These are phyloP conservation scores for Raphanus raphanistrum DNA, from an alignment of 345 rosid species.

Conservation along the genomic window DNA sequence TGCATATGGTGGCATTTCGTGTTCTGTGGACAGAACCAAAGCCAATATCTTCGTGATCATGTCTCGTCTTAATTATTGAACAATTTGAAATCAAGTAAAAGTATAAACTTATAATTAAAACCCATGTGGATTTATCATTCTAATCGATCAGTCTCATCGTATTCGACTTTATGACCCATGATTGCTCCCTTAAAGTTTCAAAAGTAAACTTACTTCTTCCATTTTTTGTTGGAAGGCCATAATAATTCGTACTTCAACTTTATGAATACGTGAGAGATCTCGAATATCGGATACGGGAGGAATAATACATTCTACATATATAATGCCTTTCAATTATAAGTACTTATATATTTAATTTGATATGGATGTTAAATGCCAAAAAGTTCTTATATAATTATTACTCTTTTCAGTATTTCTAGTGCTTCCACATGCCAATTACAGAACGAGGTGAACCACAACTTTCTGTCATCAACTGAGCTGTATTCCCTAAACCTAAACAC, in stretches of 20 bases:
- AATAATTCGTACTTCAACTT: background rate
- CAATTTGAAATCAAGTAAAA: background rate
- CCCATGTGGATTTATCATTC: conserved; percentile 30
- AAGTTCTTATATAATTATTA: background rate
- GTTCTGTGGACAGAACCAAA: conserved; percentile 36
- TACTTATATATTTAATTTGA: background rate
- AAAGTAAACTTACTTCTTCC: background rate
- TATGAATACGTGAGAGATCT: background rate
- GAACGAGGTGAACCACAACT: conserved; percentile 7
- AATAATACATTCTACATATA: background rate
- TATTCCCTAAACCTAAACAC: background rate
- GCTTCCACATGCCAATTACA: background rate
- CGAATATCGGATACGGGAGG: background rate
- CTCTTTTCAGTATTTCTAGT: background rate
- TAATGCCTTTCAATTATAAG: background rate
- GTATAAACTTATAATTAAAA: background rate
- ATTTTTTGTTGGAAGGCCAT: background rate
- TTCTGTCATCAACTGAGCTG: background rate
- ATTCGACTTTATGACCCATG: conserved; percentile 1
- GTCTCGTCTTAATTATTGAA: conserved; percentile 13
- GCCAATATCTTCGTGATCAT: conserved; percentile 26
- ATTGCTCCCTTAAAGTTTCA: background rate
- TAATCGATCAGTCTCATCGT: conserved; percentile 10
- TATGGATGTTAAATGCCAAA: conserved; percentile 7
- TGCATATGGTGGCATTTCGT: conserved; percentile 22